phyloP scores from a whole-genome alignment of 2,329 filamentous ascomycete species.

The Coniochaeta sp. region DNA sequence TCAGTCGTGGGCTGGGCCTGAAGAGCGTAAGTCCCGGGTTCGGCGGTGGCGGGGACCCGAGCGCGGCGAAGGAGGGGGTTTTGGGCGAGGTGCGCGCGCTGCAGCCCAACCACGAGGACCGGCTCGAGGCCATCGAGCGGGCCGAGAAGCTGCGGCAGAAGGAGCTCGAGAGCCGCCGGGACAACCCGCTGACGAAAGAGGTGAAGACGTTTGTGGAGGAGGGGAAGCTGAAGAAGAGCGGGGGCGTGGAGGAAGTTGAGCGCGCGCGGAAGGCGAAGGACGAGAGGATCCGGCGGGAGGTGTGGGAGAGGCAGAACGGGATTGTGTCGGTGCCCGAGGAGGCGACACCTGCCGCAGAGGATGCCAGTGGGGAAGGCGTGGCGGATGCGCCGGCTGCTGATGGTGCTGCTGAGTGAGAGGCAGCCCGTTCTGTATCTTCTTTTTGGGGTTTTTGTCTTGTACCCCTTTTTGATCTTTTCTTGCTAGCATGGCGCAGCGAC shows the following conservation, averaged over 20 bases:
- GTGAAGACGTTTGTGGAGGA: constrained; percentile 79
- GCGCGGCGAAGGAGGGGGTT: constrained; percentile 81
- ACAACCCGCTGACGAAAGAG: constrained; percentile 76
- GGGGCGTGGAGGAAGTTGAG: constrained; percentile 91
- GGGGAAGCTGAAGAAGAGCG: constrained; percentile 90
- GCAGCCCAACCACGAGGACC: constrained; percentile 87
- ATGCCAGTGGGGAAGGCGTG: constrained; percentile 12
- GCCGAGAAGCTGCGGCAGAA: constrained; percentile 87
- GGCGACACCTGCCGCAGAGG: constrained; percentile 31
- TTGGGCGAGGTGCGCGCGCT: constrained; percentile 89
- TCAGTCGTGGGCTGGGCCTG: constrained; percentile 41
- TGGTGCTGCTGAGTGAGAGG: neutral
- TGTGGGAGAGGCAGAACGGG: constrained; percentile 59
- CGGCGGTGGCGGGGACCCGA: constrained; percentile 68
- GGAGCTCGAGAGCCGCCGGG: constrained; percentile 71
- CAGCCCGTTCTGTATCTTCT: neutral
- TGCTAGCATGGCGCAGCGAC: neutral
- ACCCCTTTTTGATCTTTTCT: neutral
- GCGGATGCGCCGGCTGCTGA: neutral
- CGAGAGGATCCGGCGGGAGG: constrained; percentile 76
- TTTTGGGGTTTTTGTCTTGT: neutral
- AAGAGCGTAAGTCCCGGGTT: too few species aligned
- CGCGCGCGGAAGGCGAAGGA: constrained; percentile 77
- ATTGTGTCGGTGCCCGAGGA: constrained; percentile 37
- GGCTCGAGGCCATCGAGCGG: constrained; percentile 93